A percentile compares a stretch with the other conserved stretches of the same genome.
Evolutionary conservation across 2,329 filamentous ascomycete species (phyloP).

Genomic region (Knoxdaviesia capensis): DNA sequence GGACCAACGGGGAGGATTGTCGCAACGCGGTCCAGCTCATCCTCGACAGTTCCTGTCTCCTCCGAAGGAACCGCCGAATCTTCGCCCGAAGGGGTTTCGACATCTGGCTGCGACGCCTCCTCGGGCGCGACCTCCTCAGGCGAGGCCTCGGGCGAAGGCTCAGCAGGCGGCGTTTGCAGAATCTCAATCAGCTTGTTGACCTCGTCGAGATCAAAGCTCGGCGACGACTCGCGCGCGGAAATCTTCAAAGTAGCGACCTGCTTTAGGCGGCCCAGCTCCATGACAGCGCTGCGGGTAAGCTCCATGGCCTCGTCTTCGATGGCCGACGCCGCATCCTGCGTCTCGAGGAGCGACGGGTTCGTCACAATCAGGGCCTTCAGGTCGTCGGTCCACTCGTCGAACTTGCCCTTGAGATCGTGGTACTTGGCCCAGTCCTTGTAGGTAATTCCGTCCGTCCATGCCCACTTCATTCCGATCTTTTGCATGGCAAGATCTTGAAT

Average conservation of each 20-base stretch:
- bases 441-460: constrained; percentile 84
- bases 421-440: constrained; percentile 97
- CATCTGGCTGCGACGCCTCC: too few relatives aligned
- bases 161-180: too few relatives aligned
- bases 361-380: constrained; percentile 57
- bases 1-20: too few relatives aligned
- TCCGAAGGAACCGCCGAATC: too few relatives aligned
- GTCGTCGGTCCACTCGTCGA: constrained; percentile 69
- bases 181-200: constrained; percentile 34
- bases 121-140: too few relatives aligned
- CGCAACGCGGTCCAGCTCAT: too few relatives aligned
- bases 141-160: too few relatives aligned
- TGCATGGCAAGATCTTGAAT: constrained; percentile 72
- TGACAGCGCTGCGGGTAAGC: constrained; percentile 57
- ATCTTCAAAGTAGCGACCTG: constrained; percentile 75
- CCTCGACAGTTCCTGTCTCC: too few relatives aligned
- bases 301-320: constrained; percentile 66
- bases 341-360: constrained; percentile 49
- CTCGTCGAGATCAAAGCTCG: constrained; percentile 56
- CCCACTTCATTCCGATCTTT: constrained; percentile 87
- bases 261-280: constrained; percentile 63
- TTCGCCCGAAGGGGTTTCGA: too few relatives aligned
- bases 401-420: constrained; percentile 64
- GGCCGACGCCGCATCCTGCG: constrained; percentile 45
- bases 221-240: constrained; percentile 46